Percentiles rank a stretch among this genome's conserved stretches.
Evolutionary conservation across 2,329 filamentous ascomycete genomes (phyloP).

Genomic region (Penicillium palitans): DNA sequence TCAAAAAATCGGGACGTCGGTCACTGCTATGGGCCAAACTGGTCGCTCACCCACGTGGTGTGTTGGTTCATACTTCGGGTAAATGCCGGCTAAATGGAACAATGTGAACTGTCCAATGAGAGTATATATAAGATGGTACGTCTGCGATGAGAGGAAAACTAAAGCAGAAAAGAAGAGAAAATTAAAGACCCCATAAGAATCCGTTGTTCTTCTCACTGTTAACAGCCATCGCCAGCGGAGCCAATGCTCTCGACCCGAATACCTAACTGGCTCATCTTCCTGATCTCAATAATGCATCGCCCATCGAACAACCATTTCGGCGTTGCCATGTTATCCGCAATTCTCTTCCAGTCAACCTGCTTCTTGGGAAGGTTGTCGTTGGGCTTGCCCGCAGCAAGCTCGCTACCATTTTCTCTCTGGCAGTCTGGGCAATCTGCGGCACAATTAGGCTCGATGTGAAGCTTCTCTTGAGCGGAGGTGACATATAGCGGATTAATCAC

Average conservation of each 20-base stretch:
- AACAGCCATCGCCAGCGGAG: constrained; percentile 5
- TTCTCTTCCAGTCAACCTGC: constrained; percentile 16
- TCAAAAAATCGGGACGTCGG: no score
- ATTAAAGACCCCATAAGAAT: background rate
- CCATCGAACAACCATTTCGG: constrained; percentile 22
- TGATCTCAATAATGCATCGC: constrained; percentile 16
- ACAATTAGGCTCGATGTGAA: constrained; percentile 15
- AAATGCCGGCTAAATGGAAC: background rate
- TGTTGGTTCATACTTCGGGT: background rate
- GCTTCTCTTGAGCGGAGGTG: background rate
- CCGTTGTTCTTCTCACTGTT: background rate
- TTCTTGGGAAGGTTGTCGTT: constrained; percentile 8
- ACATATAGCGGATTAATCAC: background rate
- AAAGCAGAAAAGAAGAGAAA: background rate
- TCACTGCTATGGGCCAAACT: no score
- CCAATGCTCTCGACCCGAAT: constrained; percentile 22
- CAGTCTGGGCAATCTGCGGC: constrained; percentile 20
- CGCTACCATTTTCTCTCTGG: constrained; percentile 7
- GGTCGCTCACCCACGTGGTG: no score
- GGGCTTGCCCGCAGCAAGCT: background rate
- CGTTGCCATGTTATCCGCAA: constrained; percentile 13
- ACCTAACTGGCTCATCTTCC: constrained; percentile 17
- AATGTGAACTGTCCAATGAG: background rate
- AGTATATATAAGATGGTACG: background rate
- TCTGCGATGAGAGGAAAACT: background rate